A percentile compares a stretch with the other conserved stretches of the same genome.
Evolutionary conservation across 202 grass and related monocot genomes (phyloP).

Genomic region (Schoenoplectus triqueter): DNA sequence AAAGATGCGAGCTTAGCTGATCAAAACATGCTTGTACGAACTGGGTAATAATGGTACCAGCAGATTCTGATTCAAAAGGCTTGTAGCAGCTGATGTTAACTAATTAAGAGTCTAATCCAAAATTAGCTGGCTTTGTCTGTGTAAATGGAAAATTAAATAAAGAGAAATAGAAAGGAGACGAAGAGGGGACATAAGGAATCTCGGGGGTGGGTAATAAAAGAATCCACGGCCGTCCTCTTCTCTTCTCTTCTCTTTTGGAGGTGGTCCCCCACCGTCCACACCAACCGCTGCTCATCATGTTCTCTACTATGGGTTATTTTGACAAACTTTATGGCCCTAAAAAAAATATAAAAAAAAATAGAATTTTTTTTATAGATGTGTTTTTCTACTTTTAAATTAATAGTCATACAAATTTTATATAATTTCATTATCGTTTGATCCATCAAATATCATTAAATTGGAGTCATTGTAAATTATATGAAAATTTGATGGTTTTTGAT

Average conservation of each 20-base stretch:
- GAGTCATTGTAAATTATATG: too few species aligned
- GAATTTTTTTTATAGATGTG: too few species aligned
- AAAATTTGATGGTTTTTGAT: too few species aligned
- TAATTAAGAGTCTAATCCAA: background rate
- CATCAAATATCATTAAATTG: too few species aligned
- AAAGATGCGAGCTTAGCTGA: constrained; percentile 30
- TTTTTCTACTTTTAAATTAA: too few species aligned
- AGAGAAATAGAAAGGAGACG: background rate
- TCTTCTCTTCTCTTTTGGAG: constrained; percentile 12
- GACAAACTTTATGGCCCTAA: too few species aligned
- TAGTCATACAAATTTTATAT: too few species aligned
- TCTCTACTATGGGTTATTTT: background rate
- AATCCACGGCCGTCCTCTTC: constrained; percentile 13
- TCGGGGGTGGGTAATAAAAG: constrained; percentile 15
- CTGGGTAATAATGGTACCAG: constrained; percentile 24
- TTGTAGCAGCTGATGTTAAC: constrained; percentile 11
- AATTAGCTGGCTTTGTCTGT: constrained; percentile 19
- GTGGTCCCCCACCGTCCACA: background rate
- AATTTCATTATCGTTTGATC: too few species aligned
- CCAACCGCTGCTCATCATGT: background rate
- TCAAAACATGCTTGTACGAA: constrained; percentile 18
- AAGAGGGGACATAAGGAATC: constrained; percentile 9
- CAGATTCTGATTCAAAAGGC: constrained; percentile 24
- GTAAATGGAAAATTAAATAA: background rate
- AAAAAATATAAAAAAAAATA: too few species aligned